Conservation (phyloP, 192 early-diverging fungal species). For the Cetraspora pellucida region DNA sequence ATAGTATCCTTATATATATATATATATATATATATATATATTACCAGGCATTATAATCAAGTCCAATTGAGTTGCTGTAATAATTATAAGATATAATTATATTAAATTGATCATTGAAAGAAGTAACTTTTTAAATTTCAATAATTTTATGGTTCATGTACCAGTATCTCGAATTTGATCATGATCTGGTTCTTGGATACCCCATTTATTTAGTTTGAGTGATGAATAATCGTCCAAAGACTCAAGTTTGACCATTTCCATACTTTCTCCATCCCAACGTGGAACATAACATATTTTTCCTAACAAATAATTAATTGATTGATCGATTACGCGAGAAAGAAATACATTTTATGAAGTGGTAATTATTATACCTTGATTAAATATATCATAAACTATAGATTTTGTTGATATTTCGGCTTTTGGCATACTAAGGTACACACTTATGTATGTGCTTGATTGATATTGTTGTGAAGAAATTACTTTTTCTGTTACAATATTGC, state of each 20-base stretch:
- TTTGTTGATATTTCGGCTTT: slow-evolving; percentile 50
- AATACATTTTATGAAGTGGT: background rate
- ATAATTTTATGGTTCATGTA: slow-evolving; percentile 34
- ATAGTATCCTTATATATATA: background rate
- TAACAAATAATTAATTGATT: slow-evolving; percentile 21
- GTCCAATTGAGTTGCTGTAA: slow-evolving; percentile 27
- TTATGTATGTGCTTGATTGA: slow-evolving; percentile 47
- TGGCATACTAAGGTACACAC: slow-evolving; percentile 58
- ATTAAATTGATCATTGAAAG: background rate
- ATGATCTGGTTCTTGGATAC: slow-evolving; percentile 64
- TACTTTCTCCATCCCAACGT: slow-evolving; percentile 54
- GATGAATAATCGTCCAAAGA: slow-evolving; percentile 61
- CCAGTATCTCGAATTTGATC: slow-evolving; percentile 58
- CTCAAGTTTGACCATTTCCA: slow-evolving; percentile 65
- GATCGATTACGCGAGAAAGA: background rate
- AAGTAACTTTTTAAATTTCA: background rate
- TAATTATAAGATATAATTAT: background rate
- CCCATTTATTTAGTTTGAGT: slow-evolving; percentile 67
- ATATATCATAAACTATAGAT: background rate
- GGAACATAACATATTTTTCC: slow-evolving; percentile 61
- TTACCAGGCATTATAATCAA: slow-evolving; percentile 35
- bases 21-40: background rate
- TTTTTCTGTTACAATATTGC: slow-evolving; percentile 43
- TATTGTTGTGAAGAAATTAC: slow-evolving; percentile 42
- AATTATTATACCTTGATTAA: slow-evolving; percentile 38